Percentiles rank a stretch among this genome's conserved stretches.
These are phyloP conservation scores for Phytopythium kandeliae DNA, from an alignment of 352 stramenopile genomes.

Conservation along the genomic window DNA sequence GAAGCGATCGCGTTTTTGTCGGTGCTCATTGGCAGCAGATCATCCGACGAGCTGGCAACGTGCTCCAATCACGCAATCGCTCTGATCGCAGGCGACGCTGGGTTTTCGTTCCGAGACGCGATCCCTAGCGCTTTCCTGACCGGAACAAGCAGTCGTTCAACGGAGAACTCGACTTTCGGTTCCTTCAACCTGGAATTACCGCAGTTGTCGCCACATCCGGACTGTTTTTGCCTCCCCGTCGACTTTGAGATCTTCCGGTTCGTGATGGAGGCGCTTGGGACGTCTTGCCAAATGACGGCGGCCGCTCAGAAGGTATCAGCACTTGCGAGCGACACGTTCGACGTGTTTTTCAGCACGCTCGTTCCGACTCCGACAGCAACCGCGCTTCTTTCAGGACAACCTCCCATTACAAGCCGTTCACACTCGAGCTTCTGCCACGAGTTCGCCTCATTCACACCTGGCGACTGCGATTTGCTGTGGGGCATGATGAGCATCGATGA, in stretches of 20 bases:
- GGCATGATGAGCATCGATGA: constrained; percentile 62
- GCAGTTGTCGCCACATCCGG: constrained; percentile 68
- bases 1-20: constrained; percentile 57
- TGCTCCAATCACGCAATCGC: constrained; percentile 9
- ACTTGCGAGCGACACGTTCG: constrained; percentile 64
- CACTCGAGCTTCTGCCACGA: constrained; percentile 28
- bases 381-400: constrained; percentile 1
- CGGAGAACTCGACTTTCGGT: not conserved
- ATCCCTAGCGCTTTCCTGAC: constrained; percentile 56
- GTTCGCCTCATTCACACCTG: constrained; percentile 51
- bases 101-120: constrained; percentile 53
- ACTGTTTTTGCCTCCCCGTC: constrained; percentile 78
- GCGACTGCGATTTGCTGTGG: constrained; percentile 75
- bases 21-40: constrained; percentile 12
- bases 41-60: too few species aligned
- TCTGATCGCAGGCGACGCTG: constrained; percentile 47
- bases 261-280: constrained; percentile 27
- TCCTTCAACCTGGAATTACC: constrained; percentile 37
- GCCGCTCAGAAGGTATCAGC: constrained; percentile 21
- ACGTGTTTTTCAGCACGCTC: constrained; percentile 43
- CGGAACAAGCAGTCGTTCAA: constrained; percentile 2
- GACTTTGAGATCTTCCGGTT: constrained; percentile 64
- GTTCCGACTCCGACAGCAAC: constrained; percentile 1
- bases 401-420: not conserved
- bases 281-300: not conserved